Evolutionary conservation across 2,329 filamentous ascomycete species (phyloP), one percentile per base, ranked within the genome.

Genomic region (Xylaria arbuscula): DNA sequence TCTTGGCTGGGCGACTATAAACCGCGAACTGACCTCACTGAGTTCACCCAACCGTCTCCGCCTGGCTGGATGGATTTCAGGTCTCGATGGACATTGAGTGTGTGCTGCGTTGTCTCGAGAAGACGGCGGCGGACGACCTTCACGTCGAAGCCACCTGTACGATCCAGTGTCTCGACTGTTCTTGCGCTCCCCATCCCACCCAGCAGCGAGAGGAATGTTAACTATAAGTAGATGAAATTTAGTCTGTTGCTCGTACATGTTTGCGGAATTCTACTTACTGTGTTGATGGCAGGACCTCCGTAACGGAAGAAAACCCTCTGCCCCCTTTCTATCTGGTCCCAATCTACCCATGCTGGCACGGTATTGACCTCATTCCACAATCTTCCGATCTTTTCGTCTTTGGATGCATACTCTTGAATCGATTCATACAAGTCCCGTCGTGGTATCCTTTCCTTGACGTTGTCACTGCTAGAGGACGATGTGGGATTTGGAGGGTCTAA

Each of bases 241-340:
- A 19, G n/a, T 32, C 13, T 9, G 0, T 3, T 19, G 3, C 51
- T 24, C 10, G 2, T 24, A 22, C 8, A 45, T 55, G 15, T 11
- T 7, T 47, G 11, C 13, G 19, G 8, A 47, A n/a, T n/a, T 40
- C n/a, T 19, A 73, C 80, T 74, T 75, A 84, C 83, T 10, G 82
- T 88, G 8, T 89, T 91, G 22, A 93, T 79, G 24, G 87, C 86
- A 0, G 90, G 87, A 0, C 88, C 89, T 19, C 88, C 91, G 78
- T 94, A 94, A 42, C 92, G 87, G 78, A 93, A 94, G 75, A 94
- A 93, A 0, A 93, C 87, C 72, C 92, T 87, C 76, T 95, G 92
- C 0, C 92, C 92, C 74, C 92, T 84, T 67, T 85, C 83, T 64
- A 95, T 90, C 76, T 93, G 91, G 1, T 86, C 86, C 92, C 91